Evolutionary conservation across 495 filamentous ascomycete species (phyloP).

Genomic region (Annulohypoxylon moriforme): DNA sequence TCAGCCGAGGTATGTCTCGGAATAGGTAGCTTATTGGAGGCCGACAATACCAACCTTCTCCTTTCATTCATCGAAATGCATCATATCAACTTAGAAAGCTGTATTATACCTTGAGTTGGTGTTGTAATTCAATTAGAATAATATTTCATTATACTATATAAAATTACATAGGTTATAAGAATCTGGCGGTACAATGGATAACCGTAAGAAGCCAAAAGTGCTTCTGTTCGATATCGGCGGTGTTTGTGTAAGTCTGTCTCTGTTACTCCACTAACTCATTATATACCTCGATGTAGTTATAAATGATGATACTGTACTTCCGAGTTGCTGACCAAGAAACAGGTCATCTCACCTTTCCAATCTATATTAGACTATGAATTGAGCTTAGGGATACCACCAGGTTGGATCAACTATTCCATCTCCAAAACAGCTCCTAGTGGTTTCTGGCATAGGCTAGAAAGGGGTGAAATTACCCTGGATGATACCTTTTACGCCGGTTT

Average conservation of each 20-base stretch:
- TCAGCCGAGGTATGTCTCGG: constrained; percentile 36
- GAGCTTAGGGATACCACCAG: constrained; percentile 76
- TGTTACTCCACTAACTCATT: not conserved
- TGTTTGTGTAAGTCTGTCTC: constrained; percentile 80
- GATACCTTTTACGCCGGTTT: constrained; percentile 80
- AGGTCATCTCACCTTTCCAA: constrained; percentile 94
- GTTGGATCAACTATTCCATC: constrained; percentile 93
- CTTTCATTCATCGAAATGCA: not conserved
- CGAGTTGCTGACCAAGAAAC: constrained; percentile 34
- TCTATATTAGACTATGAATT: constrained; percentile 90
- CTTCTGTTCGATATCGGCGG: constrained; percentile 96
- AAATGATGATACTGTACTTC: not conserved
- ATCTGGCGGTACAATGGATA: constrained; percentile 51
- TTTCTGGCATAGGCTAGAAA: constrained; percentile 86
- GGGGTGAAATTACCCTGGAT: constrained; percentile 77
- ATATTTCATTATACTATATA: not conserved
- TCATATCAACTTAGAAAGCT: not conserved
- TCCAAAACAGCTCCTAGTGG: constrained; percentile 80
- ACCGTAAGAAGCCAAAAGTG: constrained; percentile 71
- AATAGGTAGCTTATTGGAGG: not conserved
- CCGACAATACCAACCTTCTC: not conserved
- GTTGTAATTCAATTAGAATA: not conserved
- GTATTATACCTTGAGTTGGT: not conserved
- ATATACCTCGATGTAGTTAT: not conserved
- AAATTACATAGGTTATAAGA: constrained; percentile 28